Conservation (phyloP, 73 alveolate species). For the Halteria grandinella region DNA sequence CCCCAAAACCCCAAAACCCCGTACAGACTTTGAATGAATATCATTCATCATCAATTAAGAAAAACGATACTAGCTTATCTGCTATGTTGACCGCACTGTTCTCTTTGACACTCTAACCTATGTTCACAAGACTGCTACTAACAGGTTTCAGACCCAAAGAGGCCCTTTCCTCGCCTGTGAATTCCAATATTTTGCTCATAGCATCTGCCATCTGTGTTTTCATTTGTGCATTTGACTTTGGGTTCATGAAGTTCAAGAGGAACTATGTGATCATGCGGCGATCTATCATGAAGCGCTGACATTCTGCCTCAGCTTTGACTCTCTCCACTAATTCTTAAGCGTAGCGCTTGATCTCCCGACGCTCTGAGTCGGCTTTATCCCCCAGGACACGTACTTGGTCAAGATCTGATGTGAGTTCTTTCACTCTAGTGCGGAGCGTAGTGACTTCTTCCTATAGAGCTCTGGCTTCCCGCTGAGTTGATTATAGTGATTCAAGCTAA, state of each 20-base stretch:
- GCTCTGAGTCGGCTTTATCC: constrained; percentile 6
- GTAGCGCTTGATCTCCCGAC: constrained; percentile 20
- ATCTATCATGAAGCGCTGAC: constrained; percentile 42
- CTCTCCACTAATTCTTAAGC: constrained; percentile 45
- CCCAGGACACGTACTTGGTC: too few species aligned
- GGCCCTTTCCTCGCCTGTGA: constrained; percentile 49
- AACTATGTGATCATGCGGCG: constrained; percentile 59
- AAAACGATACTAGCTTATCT: constrained; percentile 34
- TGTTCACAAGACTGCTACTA: too few species aligned
- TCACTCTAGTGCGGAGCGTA: too few species aligned
- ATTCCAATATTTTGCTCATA: constrained; percentile 56
- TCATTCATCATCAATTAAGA: constrained; percentile 51
- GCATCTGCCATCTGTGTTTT: constrained; percentile 51
- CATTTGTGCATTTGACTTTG: background rate
- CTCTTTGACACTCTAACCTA: background rate
- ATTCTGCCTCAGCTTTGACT: constrained; percentile 38
- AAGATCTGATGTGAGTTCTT: too few species aligned
- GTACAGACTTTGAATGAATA: too few species aligned
- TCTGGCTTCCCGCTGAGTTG: too few species aligned
- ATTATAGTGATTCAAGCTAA: background rate
- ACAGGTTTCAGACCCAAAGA: constrained; percentile 26
- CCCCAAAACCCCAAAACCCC: too few species aligned
- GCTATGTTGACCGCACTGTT: background rate
- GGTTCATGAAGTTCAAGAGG: constrained; percentile 57
- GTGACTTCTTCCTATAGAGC: too few species aligned